Evolutionary conservation across 176 grass and related monocot species (phyloP), one percentile per base, ranked within the genome.

Genomic region (Chrysopogon serrulatus): DNA sequence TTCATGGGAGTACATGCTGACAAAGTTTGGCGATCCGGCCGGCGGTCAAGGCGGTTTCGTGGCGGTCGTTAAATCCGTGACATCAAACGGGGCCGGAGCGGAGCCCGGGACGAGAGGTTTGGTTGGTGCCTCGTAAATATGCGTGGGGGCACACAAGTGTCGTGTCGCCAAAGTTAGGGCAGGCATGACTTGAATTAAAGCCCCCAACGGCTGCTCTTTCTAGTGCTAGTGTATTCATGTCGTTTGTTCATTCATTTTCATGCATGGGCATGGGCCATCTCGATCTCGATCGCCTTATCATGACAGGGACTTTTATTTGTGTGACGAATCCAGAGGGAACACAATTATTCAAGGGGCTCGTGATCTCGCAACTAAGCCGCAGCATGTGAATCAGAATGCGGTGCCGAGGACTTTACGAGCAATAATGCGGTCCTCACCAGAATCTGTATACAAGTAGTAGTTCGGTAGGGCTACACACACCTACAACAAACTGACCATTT

Each of bases 111-210:
- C 80, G 68, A 11, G 6, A 6, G 17, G 2, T 1, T 39, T 45
- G 69, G 11, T 13, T 12, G 61, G 51, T 78, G 35, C 61, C 23
- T 59, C 61, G 84, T 77, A 70, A 83, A 33, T 63, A 82, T 24
- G 49, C 63, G 76, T 74, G 81, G 79, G 75, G 69, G 21, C 57
- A 42, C 16, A n/a, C 54, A 59, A 56, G 21, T 9, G 61, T 53
- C 42, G 30, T 43, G 54, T 82, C 56, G 27, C 44, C 57, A 56
- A 77, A 82, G 73, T 79, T 86, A 60, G 79, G 73, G 76, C 73
- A 79, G 79, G 74, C 67, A 41, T 79, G 78, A 37, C 66, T 86
- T 86, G 84, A 90, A 90, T 86, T 79, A 32, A 86, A 86, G 80
- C 67, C 79, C 37, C 64, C 78, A 80, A 2, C 79, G 9, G 49